Evolutionary conservation across 2,329 filamentous ascomycete genomes (phyloP).

Genomic region (Pseudogymnoascus pannorum): DNA sequence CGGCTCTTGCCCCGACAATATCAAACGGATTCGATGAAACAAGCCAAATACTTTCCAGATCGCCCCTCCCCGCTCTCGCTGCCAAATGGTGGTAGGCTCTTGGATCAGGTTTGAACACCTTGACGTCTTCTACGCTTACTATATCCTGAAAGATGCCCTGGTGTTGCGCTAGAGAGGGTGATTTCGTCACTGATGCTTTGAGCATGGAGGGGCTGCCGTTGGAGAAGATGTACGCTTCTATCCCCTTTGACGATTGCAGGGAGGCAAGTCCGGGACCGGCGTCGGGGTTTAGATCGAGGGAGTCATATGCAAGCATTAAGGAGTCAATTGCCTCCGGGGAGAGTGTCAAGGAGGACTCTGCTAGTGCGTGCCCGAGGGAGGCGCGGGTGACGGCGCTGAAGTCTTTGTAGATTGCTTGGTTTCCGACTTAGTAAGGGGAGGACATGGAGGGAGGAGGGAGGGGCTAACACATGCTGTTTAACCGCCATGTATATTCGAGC

Average conservation of each 20-base stretch:
- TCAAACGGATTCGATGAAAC: constrained; percentile 70
- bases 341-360: constrained; percentile 46
- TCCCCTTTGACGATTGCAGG: constrained; percentile 33
- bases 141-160: constrained; percentile 52
- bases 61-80: constrained; percentile 27
- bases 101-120: constrained; percentile 58
- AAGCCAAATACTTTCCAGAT: constrained; percentile 50
- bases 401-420: constrained; percentile 49
- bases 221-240: constrained; percentile 58
- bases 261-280: constrained; percentile 45
- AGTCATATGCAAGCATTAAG: constrained; percentile 59
- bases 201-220: constrained; percentile 63
- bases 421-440: constrained; percentile 7
- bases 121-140: constrained; percentile 53
- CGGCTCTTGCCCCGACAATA: constrained; percentile 53
- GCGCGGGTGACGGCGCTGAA: constrained; percentile 58
- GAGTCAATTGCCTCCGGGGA: constrained; percentile 35
- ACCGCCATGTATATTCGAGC: constrained; percentile 69
- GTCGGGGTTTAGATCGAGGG: constrained; percentile 57
- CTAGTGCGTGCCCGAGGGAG: constrained; percentile 56
- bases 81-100: constrained; percentile 20
- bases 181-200: constrained; percentile 48
- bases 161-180: constrained; percentile 50
- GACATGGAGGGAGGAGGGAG: constrained; percentile 1
- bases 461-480: constrained; percentile 64